A percentile compares a stretch with the other conserved stretches of the same genome.
Evolutionary conservation across 495 filamentous ascomycete genomes (phyloP).

Genomic region (Friedmanniomyces endolithicus): DNA sequence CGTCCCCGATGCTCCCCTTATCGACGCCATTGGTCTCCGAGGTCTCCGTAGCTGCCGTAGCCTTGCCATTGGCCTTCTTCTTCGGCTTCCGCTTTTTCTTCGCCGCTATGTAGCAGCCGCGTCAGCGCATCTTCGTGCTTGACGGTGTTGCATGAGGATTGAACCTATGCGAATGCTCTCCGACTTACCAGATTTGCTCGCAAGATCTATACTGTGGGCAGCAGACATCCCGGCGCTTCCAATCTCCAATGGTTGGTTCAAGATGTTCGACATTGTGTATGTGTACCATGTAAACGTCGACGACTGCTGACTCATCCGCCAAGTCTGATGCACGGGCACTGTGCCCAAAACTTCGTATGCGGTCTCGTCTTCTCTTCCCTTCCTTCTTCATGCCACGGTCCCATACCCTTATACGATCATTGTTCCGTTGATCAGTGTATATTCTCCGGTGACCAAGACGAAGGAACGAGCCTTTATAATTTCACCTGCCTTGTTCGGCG

Average conservation of each 20-base stretch:
- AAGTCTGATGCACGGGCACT: too few relatives aligned
- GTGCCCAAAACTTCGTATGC: neutral
- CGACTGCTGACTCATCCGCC: too few relatives aligned
- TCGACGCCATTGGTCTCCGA: conserved; percentile 14
- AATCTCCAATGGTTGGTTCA: too few relatives aligned
- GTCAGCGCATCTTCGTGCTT: conserved; percentile 5
- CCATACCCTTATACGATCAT: neutral
- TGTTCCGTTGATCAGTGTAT: conserved; percentile 1
- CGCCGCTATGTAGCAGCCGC: conserved; percentile 9
- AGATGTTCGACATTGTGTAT: too few relatives aligned
- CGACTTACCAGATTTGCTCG: neutral
- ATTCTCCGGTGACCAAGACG: conserved; percentile 3
- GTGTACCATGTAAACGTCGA: too few relatives aligned
- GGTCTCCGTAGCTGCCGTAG: conserved; percentile 7
- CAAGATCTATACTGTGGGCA: neutral
- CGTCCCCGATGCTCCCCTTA: conserved; percentile 11
- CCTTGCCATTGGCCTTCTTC: conserved; percentile 23
- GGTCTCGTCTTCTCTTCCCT: neutral
- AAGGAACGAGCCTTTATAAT: neutral
- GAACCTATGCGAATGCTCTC: neutral
- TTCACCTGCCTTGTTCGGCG: neutral
- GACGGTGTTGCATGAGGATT: neutral
- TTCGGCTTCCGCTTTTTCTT: conserved; percentile 33
- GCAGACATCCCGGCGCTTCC: neutral
- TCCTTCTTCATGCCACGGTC: neutral